Conservation (phyloP, 768 basidiomycete species). For the Mycena vulgaris region DNA sequence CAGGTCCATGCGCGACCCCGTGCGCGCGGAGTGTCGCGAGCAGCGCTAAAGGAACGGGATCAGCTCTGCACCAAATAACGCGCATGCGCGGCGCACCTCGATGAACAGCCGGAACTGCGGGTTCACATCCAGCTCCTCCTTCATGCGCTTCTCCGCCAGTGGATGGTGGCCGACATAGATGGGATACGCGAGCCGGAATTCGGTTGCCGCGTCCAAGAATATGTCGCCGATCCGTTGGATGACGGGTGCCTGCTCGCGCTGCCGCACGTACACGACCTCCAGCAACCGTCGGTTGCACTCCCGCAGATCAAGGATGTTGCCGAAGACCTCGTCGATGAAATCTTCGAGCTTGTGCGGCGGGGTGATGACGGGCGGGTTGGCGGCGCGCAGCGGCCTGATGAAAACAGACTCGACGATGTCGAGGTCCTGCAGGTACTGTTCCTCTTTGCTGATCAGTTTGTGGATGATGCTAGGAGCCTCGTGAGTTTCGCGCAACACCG, state of each 20-base stretch:
- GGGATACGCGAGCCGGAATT: constrained; percentile 91
- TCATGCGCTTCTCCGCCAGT: constrained; percentile 87
- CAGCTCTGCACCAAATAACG: not conserved
- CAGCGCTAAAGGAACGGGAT: constrained; percentile 56
- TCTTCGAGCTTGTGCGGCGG: constrained; percentile 73
- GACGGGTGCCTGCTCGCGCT: constrained; percentile 87
- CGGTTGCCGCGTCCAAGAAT: constrained; percentile 88
- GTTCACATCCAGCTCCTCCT: constrained; percentile 89
- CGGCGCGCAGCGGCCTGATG: constrained; percentile 63
- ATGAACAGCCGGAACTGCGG: constrained; percentile 87
- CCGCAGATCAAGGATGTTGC: constrained; percentile 90
- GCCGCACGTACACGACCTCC: constrained; percentile 88
- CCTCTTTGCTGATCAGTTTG: constrained; percentile 90
- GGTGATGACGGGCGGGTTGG: constrained; percentile 59
- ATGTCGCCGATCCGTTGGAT: constrained; percentile 92
- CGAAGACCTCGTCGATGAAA: constrained; percentile 92
- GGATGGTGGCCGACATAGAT: constrained; percentile 89
- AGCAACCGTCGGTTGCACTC: constrained; percentile 88
- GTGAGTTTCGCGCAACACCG: not conserved
- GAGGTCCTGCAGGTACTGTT: constrained; percentile 91
- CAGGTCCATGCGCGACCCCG: constrained; percentile 70
- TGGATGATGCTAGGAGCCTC: constrained; percentile 74
- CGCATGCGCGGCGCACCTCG: constrained; percentile 70
- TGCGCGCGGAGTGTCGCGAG: constrained; percentile 56
- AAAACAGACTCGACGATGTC: constrained; percentile 83